These are phyloP conservation scores for Populus hybrid DNA, from an alignment of 441 rosid genomes.

Conservation along the genomic window DNA sequence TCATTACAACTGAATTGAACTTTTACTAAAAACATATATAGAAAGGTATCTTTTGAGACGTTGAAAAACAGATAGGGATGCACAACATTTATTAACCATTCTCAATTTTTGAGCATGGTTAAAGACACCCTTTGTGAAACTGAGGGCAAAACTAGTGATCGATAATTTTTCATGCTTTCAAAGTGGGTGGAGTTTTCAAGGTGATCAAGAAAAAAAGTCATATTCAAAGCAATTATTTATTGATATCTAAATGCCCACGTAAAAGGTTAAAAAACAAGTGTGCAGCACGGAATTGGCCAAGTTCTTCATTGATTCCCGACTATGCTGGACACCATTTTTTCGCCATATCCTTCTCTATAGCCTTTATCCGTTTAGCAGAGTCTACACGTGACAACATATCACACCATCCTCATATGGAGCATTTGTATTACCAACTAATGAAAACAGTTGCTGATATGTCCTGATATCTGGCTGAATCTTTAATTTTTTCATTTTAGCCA, in stretches of 20 bases:
- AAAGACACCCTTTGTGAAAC: neutral
- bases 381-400: constrained; percentile 55
- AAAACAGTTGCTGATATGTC: constrained; percentile 75
- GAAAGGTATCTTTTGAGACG: neutral
- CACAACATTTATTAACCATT: neutral
- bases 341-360: constrained; percentile 77
- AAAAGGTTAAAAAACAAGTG: constrained; percentile 14
- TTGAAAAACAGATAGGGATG: neutral
- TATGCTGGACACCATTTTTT: constrained; percentile 69
- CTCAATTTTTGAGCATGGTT: neutral
- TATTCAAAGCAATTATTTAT: constrained; percentile 10
- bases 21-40: neutral
- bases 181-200: neutral
- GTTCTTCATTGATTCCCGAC: constrained; percentile 50
- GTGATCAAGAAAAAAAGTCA: neutral
- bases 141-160: neutral
- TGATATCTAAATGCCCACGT: constrained; percentile 8
- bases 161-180: neutral
- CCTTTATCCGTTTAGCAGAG: constrained; percentile 61
- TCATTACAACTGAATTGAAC: no score
- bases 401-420: constrained; percentile 72
- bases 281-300: constrained; percentile 48
- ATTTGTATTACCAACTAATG: constrained; percentile 69
- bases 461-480: constrained; percentile 52
- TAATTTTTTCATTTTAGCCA: constrained; percentile 70